Percentiles rank a stretch among this genome's conserved stretches.
Evolutionary conservation across 2,329 filamentous ascomycete genomes (phyloP).

Genomic region (Furcasterigmium sp.): DNA sequence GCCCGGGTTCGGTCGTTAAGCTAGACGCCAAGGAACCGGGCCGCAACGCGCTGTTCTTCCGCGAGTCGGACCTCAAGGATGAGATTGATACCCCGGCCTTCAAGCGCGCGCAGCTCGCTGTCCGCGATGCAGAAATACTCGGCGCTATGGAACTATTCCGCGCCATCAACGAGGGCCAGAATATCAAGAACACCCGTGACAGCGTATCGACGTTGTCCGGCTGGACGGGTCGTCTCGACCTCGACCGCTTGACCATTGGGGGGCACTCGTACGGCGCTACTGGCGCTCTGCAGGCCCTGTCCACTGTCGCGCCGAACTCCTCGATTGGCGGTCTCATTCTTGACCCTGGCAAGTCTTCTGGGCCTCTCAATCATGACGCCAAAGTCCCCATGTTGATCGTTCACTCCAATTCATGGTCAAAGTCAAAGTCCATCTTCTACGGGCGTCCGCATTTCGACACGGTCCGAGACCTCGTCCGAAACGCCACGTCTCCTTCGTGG

Average conservation of each 20-base stretch:
- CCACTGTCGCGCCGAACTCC: constrained; percentile 30
- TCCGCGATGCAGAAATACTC: constrained; percentile 45
- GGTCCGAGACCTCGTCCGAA: constrained; percentile 49
- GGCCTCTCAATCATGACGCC: constrained; percentile 55
- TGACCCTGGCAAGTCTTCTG: constrained; percentile 61
- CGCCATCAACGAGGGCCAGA: constrained; percentile 32
- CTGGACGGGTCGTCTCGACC: constrained; percentile 50
- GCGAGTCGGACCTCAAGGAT: constrained; percentile 20
- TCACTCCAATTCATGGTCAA: constrained; percentile 62
- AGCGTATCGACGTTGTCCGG: constrained; percentile 40
- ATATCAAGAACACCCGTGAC: constrained; percentile 36
- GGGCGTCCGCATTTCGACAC: constrained; percentile 60
- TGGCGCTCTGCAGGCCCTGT: constrained; percentile 54
- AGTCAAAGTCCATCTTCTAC: constrained; percentile 50
- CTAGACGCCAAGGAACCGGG: constrained; percentile 20
- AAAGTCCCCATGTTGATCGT: constrained; percentile 54
- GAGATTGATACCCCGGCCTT: constrained; percentile 28
- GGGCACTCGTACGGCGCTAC: constrained; percentile 66
- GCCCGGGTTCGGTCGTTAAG: constrained; percentile 36
- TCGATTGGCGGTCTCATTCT: constrained; percentile 56
- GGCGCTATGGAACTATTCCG: constrained; percentile 35
- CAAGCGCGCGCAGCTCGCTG: constrained; percentile 41
- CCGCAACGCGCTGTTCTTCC: constrained; percentile 26
- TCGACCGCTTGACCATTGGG: constrained; percentile 48
- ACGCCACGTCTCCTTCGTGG: constrained; percentile 40